A percentile compares a stretch with the other conserved stretches of the same genome.
Conservation (phyloP, 192 early-diverging fungal genomes). For the Backusella tuberculispora region DNA sequence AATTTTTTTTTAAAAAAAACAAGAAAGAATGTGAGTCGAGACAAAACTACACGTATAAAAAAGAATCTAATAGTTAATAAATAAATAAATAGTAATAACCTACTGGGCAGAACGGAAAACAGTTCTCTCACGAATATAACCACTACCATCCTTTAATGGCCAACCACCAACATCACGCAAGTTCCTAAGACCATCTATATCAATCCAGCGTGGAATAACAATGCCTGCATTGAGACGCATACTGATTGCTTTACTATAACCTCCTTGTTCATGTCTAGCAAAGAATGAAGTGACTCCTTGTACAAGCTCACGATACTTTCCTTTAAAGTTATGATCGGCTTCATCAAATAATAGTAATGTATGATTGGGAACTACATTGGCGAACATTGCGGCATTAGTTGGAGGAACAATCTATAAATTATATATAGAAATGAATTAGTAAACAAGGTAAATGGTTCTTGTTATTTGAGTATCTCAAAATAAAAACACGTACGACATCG, state of each 20-base stretch:
- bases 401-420: constrained; percentile 52
- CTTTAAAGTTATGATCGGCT: constrained; percentile 54
- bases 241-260: constrained; percentile 6
- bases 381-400: constrained; percentile 42
- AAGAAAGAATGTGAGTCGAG: neutral
- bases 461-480: neutral
- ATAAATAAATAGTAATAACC: too few relatives aligned
- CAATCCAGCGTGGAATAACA: constrained; percentile 43
- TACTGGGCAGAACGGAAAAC: constrained; percentile 58
- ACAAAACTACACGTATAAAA: neutral
- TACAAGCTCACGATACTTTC: constrained; percentile 41
- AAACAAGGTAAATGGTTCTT: neutral
- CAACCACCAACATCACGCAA: constrained; percentile 62
- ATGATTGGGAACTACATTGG: constrained; percentile 45
- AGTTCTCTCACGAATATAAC: constrained; percentile 52
- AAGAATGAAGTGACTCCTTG: constrained; percentile 42
- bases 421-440: neutral
- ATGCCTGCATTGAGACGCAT: constrained; percentile 29
- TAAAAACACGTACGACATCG: constrained; percentile 41
- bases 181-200: constrained; percentile 58
- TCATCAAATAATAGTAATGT: constrained; percentile 45
- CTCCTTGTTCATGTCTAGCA: constrained; percentile 22
- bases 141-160: constrained; percentile 48
- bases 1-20: neutral
- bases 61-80: neutral